Evolutionary conservation across 257 asterid genomes (phyloP), one percentile per base, ranked within the genome.

Genomic region (Nicotiana benthamiana): DNA sequence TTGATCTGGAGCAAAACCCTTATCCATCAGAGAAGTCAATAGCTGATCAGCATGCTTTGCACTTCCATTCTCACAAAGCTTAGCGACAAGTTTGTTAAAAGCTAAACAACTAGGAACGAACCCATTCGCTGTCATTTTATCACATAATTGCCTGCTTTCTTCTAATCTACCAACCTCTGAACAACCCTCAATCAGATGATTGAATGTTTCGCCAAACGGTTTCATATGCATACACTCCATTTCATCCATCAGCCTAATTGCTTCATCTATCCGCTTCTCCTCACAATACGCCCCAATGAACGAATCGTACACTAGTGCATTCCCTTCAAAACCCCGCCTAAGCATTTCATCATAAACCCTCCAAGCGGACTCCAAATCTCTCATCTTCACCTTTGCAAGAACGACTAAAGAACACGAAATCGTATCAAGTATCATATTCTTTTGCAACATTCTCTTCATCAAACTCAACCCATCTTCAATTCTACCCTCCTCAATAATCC

Each of bases 261-360:
- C 94, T 66, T 88, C 97, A 70, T 86, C 88, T 64, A 89, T 81
- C 85, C 86, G 85, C 61, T 91, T 91, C 67, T 83, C 86, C 24
- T 88, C 87, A 63, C 96, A 88, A 77, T 87, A 89, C 6, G 86
- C 89, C 81, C 81, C 88, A 64, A 93, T 67, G 70, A 92, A 90
- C 43, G 85, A 81, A 83, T 89, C 87, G 56, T 87, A 87, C 57
- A 90, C 89, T 64, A 93, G 87, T 64, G 92, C 88, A 83, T 93
- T 94, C 76, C 90, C 92, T 52, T 82, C 79, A 67, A 94, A 93
- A 46, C 98, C 97, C 82, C 97, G 90, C 57, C 87, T 91, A 62
- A 87, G 87, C 97, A 94, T 83, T 83, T 89, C 95, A 12, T 88
- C 90, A 54, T 85, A 89, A 54, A 87, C 85, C 80, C 87, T 85